Evolutionary conservation across 1,284 basidiomycete species (phyloP).

Genomic region (Rhodotorula sp.): DNA sequence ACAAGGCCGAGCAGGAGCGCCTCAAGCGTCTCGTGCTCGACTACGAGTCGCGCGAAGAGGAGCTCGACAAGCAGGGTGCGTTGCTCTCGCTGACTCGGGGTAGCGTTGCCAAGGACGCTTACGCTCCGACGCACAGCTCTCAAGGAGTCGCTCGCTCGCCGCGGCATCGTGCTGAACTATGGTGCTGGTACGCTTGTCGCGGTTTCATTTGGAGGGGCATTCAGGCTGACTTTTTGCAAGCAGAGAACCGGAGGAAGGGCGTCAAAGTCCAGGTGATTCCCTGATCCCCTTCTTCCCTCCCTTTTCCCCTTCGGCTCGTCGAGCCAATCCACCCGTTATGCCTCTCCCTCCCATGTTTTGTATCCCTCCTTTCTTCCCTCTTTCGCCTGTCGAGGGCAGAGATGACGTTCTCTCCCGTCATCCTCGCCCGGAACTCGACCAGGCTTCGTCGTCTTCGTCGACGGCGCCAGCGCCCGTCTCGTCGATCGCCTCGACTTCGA

Average conservation of each 20-base stretch:
- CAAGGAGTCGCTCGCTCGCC: constrained; percentile 32
- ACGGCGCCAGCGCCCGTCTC: too few species aligned
- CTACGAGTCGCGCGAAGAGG: constrained; percentile 50
- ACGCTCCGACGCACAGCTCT: constrained; percentile 10
- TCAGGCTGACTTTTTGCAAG: too few species aligned
- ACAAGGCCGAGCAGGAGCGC: constrained; percentile 92
- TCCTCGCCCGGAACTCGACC: too few species aligned
- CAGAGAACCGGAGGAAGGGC: constrained; percentile 28
- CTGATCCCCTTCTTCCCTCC: neutral
- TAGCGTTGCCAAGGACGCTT: neutral
- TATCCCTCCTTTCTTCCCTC: too few species aligned
- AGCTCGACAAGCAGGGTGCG: constrained; percentile 40
- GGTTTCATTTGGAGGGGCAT: fast-evolving
- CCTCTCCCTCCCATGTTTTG: too few species aligned
- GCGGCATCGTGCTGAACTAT: constrained; percentile 36
- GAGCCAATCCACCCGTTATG: too few species aligned
- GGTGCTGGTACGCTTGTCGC: constrained; percentile 1
- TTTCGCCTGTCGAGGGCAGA: too few species aligned
- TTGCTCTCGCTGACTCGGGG: neutral
- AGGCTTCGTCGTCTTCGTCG: too few species aligned
- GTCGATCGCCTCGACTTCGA: too few species aligned
- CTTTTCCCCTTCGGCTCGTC: neutral
- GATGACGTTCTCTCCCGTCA: too few species aligned
- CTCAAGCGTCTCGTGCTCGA: constrained; percentile 80
- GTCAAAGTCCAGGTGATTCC: constrained; percentile 26